These are phyloP conservation scores for Termitomyces sp. DNA, from an alignment of 768 basidiomycete species.

Conservation along the genomic window DNA sequence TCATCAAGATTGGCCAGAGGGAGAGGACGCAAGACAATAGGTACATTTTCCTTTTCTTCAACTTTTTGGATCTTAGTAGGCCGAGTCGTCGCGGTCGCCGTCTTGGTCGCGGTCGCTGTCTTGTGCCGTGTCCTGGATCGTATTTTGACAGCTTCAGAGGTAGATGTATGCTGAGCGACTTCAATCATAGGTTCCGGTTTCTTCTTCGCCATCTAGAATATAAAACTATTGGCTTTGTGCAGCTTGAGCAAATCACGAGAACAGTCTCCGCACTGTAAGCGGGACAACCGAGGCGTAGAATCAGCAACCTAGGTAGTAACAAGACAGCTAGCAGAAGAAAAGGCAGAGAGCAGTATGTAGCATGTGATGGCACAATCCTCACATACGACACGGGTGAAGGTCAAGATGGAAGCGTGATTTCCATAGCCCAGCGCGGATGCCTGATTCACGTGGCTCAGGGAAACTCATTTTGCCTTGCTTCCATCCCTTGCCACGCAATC, in stretches of 20 bases:
- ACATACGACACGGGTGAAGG: not conserved
- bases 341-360: not conserved
- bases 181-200: not conserved
- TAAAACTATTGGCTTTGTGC: not conserved
- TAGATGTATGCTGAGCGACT: slow-evolving; percentile 6
- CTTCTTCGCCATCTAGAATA: not conserved
- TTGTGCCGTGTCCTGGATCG: slow-evolving; percentile 2
- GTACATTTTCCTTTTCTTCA: slow-evolving; percentile 5
- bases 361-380: not conserved
- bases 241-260: not conserved
- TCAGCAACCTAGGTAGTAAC: not conserved
- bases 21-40: not conserved
- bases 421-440: too few species aligned
- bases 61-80: not conserved
- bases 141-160: slow-evolving; percentile 11
- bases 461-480: not conserved
- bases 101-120: not conserved
- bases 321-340: not conserved
- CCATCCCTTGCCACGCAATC: not conserved
- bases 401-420: too few species aligned
- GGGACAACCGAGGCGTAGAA: not conserved
- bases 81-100: not conserved
- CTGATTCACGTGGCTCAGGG: not conserved
- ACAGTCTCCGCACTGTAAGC: not conserved
- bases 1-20: slow-evolving; percentile 25